phyloP scores from a whole-genome alignment of 169 alveolate genomes.

The Cardiosporidium cionae region DNA sequence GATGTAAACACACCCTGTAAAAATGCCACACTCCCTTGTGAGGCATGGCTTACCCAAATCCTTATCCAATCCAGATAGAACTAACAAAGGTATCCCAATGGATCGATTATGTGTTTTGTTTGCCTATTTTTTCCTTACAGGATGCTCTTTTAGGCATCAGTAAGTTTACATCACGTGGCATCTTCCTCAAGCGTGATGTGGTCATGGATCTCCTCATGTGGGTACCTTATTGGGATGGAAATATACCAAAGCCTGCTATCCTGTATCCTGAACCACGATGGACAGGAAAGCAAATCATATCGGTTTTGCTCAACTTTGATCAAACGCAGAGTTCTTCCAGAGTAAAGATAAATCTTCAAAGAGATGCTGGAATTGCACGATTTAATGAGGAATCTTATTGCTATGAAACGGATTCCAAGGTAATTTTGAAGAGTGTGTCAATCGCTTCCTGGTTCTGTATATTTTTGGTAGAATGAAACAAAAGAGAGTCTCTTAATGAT shows the following conservation, averaged over 20 bases:
- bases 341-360: constrained; percentile 32
- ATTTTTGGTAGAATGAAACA: no score
- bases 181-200: constrained; percentile 85
- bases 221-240: constrained; percentile 94
- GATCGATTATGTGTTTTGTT: neutral
- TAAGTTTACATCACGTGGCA: constrained; percentile 91
- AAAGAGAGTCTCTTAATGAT: no score
- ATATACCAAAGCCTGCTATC: constrained; percentile 95
- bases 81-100: no score
- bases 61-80: no score
- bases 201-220: constrained; percentile 82
- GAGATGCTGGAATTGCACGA: constrained; percentile 38
- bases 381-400: constrained; percentile 41
- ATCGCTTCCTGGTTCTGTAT: no score
- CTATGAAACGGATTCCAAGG: constrained; percentile 30
- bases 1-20: no score
- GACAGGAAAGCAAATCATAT: constrained; percentile 98
- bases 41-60: no score
- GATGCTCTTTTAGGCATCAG: constrained; percentile 91
- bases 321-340: neutral
- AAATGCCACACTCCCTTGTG: no score
- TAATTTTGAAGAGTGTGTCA: no score
- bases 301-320: constrained; percentile 82
- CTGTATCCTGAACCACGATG: constrained; percentile 92
- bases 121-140: constrained; percentile 48